Conservation (phyloP, 2,329 filamentous ascomycete species). For the Fusarium miscanthi region DNA sequence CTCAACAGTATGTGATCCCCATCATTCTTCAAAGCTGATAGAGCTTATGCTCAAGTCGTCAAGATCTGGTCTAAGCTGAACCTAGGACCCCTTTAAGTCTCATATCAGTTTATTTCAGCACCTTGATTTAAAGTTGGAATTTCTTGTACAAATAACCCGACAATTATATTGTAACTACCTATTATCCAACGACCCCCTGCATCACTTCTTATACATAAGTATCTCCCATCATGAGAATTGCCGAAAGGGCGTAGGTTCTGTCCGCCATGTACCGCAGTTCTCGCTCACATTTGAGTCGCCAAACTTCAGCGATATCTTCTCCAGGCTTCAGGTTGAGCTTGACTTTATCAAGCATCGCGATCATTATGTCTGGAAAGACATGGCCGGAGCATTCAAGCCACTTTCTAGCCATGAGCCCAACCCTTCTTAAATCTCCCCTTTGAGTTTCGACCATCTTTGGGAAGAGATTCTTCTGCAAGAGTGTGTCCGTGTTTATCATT, state of each 20-base stretch:
- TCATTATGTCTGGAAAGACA: not conserved
- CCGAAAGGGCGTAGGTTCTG: not conserved
- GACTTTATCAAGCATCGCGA: fast-evolving
- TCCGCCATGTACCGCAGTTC: fast-evolving
- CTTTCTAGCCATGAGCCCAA: not conserved
- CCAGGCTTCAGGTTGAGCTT: fast-evolving
- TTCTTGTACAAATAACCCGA: not conserved
- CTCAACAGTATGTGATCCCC: too few relatives aligned
- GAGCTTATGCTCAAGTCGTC: too few relatives aligned
- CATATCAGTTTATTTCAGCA: not conserved
- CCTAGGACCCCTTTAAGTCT: not conserved
- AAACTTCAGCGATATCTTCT: too few relatives aligned
- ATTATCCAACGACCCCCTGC: not conserved
- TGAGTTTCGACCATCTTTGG: not conserved
- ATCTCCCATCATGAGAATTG: not conserved
- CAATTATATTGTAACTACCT: not conserved
- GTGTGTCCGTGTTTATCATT: not conserved
- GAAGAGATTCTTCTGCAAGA: not conserved
- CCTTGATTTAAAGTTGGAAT: not conserved
- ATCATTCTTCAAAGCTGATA: too few relatives aligned
- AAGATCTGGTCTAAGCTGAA: too few relatives aligned
- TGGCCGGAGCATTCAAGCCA: not conserved
- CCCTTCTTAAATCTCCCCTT: not conserved
- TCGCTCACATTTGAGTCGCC: not conserved
- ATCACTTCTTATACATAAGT: not conserved